A percentile compares a stretch with the other conserved stretches of the same genome.
Conservation (phyloP, 2,329 filamentous ascomycete species). For the Orbilia quercus region DNA sequence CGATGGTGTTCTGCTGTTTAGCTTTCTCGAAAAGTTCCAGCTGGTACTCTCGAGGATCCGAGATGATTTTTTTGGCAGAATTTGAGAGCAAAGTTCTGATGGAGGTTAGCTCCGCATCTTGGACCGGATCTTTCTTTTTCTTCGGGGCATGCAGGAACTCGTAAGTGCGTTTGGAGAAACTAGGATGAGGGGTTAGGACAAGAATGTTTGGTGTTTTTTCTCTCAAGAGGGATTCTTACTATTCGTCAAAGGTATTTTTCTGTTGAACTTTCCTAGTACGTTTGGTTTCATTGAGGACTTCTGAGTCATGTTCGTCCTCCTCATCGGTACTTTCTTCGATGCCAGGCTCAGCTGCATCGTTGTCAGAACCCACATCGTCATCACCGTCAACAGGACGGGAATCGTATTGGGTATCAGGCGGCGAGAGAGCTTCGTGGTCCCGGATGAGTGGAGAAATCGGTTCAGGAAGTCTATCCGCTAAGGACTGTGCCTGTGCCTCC, state of each 20-base stretch:
- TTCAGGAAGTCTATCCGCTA: constrained; percentile 24
- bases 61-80: constrained; percentile 71
- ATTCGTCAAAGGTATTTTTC: constrained; percentile 44
- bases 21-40: constrained; percentile 89
- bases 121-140: constrained; percentile 10
- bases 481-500: constrained; percentile 12
- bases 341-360: constrained; percentile 20
- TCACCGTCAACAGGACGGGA: neutral
- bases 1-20: constrained; percentile 85
- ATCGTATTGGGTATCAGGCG: neutral
- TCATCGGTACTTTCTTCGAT: constrained; percentile 29
- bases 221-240: constrained; percentile 19
- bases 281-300: constrained; percentile 10
- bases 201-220: neutral
- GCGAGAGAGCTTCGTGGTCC: neutral
- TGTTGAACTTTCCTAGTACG: constrained; percentile 37
- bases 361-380: constrained; percentile 10
- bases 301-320: constrained; percentile 28
- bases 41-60: constrained; percentile 88
- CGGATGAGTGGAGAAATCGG: neutral
- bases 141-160: constrained; percentile 32
- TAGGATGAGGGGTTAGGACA: neutral
- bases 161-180: constrained; percentile 35
- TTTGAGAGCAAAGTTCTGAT: constrained; percentile 29
- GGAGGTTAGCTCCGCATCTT: constrained; percentile 41